A percentile compares a stretch with the other conserved stretches of the same genome.
Evolutionary conservation across 148 eudicot species (phyloP).

Genomic region (Rhododendron williamsianum): DNA sequence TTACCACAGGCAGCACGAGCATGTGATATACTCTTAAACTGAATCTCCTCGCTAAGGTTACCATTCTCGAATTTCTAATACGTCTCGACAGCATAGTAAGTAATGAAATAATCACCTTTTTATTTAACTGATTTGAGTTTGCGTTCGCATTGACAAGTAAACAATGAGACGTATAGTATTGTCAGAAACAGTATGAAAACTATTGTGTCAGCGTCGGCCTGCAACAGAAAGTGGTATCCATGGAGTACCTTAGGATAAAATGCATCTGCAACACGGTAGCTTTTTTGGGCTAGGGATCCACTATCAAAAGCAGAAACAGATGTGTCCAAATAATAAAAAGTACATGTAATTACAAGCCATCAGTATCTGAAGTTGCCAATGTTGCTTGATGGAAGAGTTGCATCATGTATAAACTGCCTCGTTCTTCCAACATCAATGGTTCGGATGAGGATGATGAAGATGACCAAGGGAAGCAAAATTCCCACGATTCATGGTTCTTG

Average conservation of each 20-base stretch:
- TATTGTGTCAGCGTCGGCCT: background rate
- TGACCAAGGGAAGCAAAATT: too few species aligned
- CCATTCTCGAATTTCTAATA: background rate
- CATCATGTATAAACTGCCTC: background rate
- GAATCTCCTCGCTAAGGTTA: background rate
- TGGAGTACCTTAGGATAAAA: background rate
- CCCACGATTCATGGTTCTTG: background rate
- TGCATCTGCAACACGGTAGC: background rate
- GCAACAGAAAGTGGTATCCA: background rate
- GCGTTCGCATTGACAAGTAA: slow-evolving; percentile 6
- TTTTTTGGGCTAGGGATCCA: background rate
- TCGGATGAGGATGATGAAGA: too few species aligned
- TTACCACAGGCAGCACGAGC: background rate
- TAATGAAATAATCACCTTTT: background rate
- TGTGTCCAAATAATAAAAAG: background rate
- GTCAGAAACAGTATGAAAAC: background rate
- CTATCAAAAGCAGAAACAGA: background rate
- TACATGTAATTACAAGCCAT: background rate
- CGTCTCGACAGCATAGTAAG: background rate
- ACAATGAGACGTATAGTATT: background rate
- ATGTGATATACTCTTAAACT: background rate
- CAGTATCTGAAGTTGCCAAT: background rate
- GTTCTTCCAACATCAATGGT: background rate
- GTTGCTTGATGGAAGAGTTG: background rate
- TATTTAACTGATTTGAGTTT: background rate